Evolutionary conservation across 208 protist species (phyloP).

Genomic region (Spongospora subterranea): DNA sequence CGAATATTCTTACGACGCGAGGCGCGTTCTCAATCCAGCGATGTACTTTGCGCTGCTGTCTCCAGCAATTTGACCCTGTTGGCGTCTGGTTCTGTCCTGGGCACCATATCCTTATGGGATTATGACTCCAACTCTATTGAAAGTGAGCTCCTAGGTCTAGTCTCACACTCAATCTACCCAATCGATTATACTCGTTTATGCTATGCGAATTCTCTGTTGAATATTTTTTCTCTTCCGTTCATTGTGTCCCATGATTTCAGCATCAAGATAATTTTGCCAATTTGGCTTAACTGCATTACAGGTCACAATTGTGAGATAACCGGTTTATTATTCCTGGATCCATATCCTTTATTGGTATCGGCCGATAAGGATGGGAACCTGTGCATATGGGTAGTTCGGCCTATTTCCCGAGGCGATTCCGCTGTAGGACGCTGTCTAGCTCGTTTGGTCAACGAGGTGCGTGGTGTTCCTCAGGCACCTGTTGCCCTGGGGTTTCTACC

Average conservation of each 20-base stretch:
- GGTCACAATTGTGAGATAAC: conserved; percentile 28
- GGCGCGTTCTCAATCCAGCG: not conserved
- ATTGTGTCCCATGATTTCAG: no score
- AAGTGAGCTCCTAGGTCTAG: not conserved
- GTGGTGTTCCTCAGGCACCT: not conserved
- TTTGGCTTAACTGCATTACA: not conserved
- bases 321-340: conserved; percentile 14
- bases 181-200: no score
- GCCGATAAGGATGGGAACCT: conserved; percentile 7
- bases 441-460: conserved; percentile 10
- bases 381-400: conserved; percentile 27
- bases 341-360: conserved; percentile 30
- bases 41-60: not conserved
- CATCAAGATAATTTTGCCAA: no score
- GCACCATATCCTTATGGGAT: not conserved
- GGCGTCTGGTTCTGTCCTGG: not conserved
- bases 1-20: not conserved
- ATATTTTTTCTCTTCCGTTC: no score
- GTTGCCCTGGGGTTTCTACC: not conserved
- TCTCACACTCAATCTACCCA: no score
- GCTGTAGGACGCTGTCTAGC: not conserved
- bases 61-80: not conserved
- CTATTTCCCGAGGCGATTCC: not conserved
- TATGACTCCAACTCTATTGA: conserved; percentile 43
- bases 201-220: no score